A percentile compares a stretch with the other conserved stretches of the same genome.
Conservation (phyloP, 345 rosid genomes). For the Psidium guajava region DNA sequence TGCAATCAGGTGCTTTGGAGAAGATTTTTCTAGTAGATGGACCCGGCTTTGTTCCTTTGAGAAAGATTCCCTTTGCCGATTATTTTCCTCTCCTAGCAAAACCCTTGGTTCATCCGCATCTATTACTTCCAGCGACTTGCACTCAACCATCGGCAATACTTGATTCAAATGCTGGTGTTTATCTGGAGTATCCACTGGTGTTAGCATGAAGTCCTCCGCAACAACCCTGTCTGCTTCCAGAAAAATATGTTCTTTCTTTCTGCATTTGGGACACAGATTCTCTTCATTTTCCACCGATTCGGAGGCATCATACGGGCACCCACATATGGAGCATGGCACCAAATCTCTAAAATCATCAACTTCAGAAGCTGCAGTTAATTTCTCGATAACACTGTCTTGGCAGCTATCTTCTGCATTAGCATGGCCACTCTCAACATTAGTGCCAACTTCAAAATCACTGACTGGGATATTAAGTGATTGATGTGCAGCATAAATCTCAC, state of each 20-base stretch:
- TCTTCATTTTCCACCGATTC: slow-evolving; percentile 28
- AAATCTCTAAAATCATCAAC: slow-evolving; percentile 24
- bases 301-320: slow-evolving; percentile 31
- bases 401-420: slow-evolving; percentile 28
- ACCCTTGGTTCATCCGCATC: slow-evolving; percentile 17
- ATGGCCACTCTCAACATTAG: slow-evolving; percentile 23
- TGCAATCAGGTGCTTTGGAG: slow-evolving; percentile 14
- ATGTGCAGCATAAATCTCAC: slow-evolving; percentile 18
- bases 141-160: slow-evolving; percentile 4
- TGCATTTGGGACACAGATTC: slow-evolving; percentile 66
- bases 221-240: slow-evolving; percentile 3
- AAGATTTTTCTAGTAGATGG: slow-evolving; percentile 18
- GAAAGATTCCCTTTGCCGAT: slow-evolving; percentile 16
- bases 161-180: slow-evolving; percentile 19
- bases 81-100: slow-evolving; percentile 20
- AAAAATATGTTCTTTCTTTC: slow-evolving; percentile 24
- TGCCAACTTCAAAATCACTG: slow-evolving; percentile 24
- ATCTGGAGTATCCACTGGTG: slow-evolving; percentile 15
- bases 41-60: slow-evolving; percentile 14
- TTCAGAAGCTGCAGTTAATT: slow-evolving; percentile 32
- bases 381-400: slow-evolving; percentile 24
- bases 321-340: slow-evolving; percentile 53
- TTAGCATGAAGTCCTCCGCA: slow-evolving; percentile 19
- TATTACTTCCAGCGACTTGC: slow-evolving; percentile 18
- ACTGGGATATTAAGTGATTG: slow-evolving; percentile 24